Evolutionary conservation across 192 early-diverging fungal genomes (phyloP), one percentile per base, ranked within the genome.

Genomic region (Rhizophagus prolifer): DNA sequence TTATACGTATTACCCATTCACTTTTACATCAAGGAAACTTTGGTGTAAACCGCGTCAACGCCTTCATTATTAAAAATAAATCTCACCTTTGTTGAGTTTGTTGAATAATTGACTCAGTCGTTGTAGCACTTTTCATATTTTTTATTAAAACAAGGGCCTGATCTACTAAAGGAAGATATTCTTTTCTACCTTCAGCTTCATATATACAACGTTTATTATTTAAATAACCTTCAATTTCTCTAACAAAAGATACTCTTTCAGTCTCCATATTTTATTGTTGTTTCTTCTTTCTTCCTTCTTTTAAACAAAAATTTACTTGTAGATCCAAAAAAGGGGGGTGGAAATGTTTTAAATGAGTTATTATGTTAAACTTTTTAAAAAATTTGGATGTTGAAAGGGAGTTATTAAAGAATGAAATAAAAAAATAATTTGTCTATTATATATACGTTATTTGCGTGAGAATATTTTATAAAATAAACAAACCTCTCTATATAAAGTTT

Each of bases 151-250:
- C 19, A n/a, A 67, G 31, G 6, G 65, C 36, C 8, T 36, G 65
- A 67, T 67, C 65, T 41, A 67, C 36, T 67, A 67, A 41, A 9
- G 65, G 65, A 44, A 67, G 31, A 67, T 41, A 67, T 41, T 67
- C 65, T 38, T 38, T 41, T 67, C 34, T 67, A 10, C 65, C 65
- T 67, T 67, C 65, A 19, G 36, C 65, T n/a, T 67, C 65, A 36
- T 67, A 67, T 38, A 67, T 10, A n/a, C 30, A n/a, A 9, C 65
- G 65, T 67, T 67, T 67, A 41, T 67, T 67, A 41, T 67, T 38
- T 10, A 67, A 36, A 41, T 41, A 67, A 38, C 65, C 65, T 38
- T 67, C 65, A 41, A 67, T 67, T 21, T 67, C 65, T 10, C n/a
- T 67, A 41, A 38, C 36, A 67, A 41, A 67, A 0, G 65, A 25